Percentiles rank a stretch among this genome's conserved stretches.
Evolutionary conservation across 129 eudicot species (phyloP).

Genomic region (Saussurea involucrata): DNA sequence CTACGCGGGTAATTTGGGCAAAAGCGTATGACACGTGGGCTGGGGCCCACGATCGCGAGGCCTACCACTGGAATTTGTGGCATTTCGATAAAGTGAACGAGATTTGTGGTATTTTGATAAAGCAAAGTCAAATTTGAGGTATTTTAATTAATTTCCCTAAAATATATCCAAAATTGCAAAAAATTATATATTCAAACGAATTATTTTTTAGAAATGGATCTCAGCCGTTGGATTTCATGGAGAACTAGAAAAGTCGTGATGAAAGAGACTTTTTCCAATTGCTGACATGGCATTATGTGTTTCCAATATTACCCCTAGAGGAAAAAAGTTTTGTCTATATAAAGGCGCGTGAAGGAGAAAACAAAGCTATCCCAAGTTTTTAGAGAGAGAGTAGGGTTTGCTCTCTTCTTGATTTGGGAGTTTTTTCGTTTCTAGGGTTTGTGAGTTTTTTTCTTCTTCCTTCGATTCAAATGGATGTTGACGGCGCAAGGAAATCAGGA

Average conservation of each 20-base stretch:
- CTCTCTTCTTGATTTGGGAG: slow-evolving; percentile 6
- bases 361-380: slow-evolving; percentile 2
- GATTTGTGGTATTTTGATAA: no score
- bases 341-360: slow-evolving; percentile 17
- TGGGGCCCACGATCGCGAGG: no score
- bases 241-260: slow-evolving; percentile 5
- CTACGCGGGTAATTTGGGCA: no score
- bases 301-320: slow-evolving; percentile 23
- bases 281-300: background rate
- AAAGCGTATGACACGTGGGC: no score
- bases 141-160: no score
- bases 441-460: background rate
- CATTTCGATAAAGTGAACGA: no score
- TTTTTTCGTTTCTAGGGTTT: slow-evolving; percentile 15
- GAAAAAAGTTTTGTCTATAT: slow-evolving; percentile 19
- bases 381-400: slow-evolving; percentile 28
- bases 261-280: background rate
- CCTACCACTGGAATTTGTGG: no score
- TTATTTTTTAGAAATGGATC: background rate
- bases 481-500: slow-evolving; percentile 47
- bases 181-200: background rate
- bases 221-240: slow-evolving; percentile 23
- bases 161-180: background rate
- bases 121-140: no score
- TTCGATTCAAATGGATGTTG: slow-evolving; percentile 33